A percentile compares a stretch with the other conserved stretches of the same genome.
These are phyloP conservation scores for Colletotrichum cordylinicola DNA, from an alignment of 2,329 filamentous ascomycete genomes.

Conservation along the genomic window DNA sequence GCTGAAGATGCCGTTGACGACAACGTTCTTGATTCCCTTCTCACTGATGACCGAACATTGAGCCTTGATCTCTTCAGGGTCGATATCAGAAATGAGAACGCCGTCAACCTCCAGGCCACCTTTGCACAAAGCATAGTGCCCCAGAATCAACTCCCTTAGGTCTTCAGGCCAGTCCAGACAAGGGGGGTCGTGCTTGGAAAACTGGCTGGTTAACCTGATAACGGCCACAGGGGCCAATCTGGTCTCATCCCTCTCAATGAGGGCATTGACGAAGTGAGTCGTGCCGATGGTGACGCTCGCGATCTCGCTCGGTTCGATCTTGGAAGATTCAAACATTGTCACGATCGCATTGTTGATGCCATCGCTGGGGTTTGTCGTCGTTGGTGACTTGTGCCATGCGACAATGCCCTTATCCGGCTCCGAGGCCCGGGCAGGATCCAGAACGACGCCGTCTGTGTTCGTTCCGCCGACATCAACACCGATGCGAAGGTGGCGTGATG, in stretches of 20 bases:
- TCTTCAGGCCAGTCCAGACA: slow-evolving; percentile 59
- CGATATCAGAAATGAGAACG: slow-evolving; percentile 46
- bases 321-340: slow-evolving; percentile 43
- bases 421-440: slow-evolving; percentile 44
- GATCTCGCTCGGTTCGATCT: slow-evolving; percentile 39
- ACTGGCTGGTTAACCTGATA: slow-evolving; percentile 58
- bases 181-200: slow-evolving; percentile 54
- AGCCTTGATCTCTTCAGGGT: slow-evolving; percentile 42
- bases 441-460: slow-evolving; percentile 58
- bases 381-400: slow-evolving; percentile 55
- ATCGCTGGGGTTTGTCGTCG: slow-evolving; percentile 49
- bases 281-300: slow-evolving; percentile 58
- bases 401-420: slow-evolving; percentile 47
- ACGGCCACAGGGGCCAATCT: slow-evolving; percentile 57
- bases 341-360: slow-evolving; percentile 51
- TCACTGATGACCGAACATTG: slow-evolving; percentile 44
- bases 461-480: slow-evolving; percentile 55
- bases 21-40: slow-evolving; percentile 52
- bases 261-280: slow-evolving; percentile 64
- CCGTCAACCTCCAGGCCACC: slow-evolving; percentile 61
- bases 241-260: slow-evolving; percentile 55
- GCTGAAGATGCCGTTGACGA: slow-evolving; percentile 55
- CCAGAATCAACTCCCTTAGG: slow-evolving; percentile 51
- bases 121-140: slow-evolving; percentile 48
- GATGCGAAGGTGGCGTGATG: slow-evolving; percentile 32